Base-by-base conservation (phyloP, 1,284 basidiomycete species). In the Sanghuangporus baumii region DNA sequence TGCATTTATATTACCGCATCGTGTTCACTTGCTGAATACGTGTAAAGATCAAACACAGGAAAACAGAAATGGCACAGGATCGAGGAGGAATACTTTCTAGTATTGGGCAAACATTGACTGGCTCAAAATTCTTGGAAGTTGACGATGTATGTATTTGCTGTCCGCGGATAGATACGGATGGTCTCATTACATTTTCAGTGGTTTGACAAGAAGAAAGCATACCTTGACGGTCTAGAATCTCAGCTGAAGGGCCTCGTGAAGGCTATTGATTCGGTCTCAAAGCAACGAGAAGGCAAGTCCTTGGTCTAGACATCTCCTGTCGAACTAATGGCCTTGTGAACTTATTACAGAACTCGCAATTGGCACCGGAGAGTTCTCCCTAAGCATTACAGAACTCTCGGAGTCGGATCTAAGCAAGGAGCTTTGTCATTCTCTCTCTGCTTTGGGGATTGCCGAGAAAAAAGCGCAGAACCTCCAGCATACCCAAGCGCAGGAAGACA, bases 181-280 rank as follows among this genome's bases (percentile, higher is more conserved):
- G 9, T 55, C 62, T 43, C 55, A 26, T 34, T 61, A 7, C 37
- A 40, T 60, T 40, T 64, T 8, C 65, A 94, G 85, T 99, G 95
- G 94, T 99, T 98, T 70, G 93, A 97, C 70, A 83, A 86, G 66
- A 90, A 96, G 72, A 92, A 89, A 65, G 74, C 79, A 0, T 95
- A 94, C 71, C 81, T 99, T 20, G 95, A 98, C 69, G 87, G 87
- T 57, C 83, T 99, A 11, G 97, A 99, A 74, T 83, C 85, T 0
- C 94, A 97, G 69, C 81, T 99, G 34, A 90, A 91, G 52, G 84
- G 87, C 1, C 79, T 98, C 5, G 89, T 93, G 61, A 95, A 91
- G 74, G 84, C 92, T 0, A 89, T 99, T 48, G 91, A 96, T 63
- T 63, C 79, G 0, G 91, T 95, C 6, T 83, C 91, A 14, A 94